Conservation (phyloP, 768 basidiomycete species). For the Arthromyces matolae region DNA sequence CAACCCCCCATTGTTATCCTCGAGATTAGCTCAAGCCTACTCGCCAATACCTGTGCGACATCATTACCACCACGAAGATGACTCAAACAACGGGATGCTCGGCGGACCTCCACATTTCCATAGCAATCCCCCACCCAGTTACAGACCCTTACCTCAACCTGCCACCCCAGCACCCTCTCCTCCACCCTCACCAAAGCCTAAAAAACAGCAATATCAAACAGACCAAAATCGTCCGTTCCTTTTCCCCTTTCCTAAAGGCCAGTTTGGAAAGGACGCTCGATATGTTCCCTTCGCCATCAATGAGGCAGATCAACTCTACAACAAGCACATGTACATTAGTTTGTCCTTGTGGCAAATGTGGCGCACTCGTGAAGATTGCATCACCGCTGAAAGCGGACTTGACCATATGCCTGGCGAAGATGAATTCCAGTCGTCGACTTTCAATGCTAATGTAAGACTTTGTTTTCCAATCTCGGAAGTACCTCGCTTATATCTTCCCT, state of each 20-base stretch:
- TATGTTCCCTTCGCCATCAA: slow-evolving; percentile 95
- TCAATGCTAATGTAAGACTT: slow-evolving; percentile 35
- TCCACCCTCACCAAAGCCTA: slow-evolving; percentile 80
- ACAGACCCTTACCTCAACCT: slow-evolving; percentile 55
- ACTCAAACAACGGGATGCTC: slow-evolving; percentile 40
- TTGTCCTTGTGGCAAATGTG: slow-evolving; percentile 91
- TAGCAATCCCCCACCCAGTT: slow-evolving; percentile 29
- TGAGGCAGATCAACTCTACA: slow-evolving; percentile 90
- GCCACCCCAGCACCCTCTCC: slow-evolving; percentile 91
- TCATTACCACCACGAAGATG: slow-evolving; percentile 89
- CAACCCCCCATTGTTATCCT: slow-evolving; percentile 39
- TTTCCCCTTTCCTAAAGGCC: slow-evolving; percentile 86
- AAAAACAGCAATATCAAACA: slow-evolving; percentile 98
- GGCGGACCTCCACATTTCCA: slow-evolving; percentile 33
- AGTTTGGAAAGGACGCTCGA: slow-evolving; percentile 51
- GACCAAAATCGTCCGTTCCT: slow-evolving; percentile 92
- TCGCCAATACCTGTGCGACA: slow-evolving; percentile 91
- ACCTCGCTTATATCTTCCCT: background rate
- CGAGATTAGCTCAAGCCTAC: slow-evolving; percentile 84
- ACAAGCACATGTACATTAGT: slow-evolving; percentile 86
- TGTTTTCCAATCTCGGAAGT: background rate
- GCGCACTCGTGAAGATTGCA: slow-evolving; percentile 92
- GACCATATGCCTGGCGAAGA: slow-evolving; percentile 74
- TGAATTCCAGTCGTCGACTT: slow-evolving; percentile 49
- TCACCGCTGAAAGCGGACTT: slow-evolving; percentile 89